Percentiles rank a stretch among this genome's conserved stretches.
These are phyloP conservation scores for Pyrenula massariospora DNA, from an alignment of 495 filamentous ascomycete genomes.

Conservation along the genomic window DNA sequence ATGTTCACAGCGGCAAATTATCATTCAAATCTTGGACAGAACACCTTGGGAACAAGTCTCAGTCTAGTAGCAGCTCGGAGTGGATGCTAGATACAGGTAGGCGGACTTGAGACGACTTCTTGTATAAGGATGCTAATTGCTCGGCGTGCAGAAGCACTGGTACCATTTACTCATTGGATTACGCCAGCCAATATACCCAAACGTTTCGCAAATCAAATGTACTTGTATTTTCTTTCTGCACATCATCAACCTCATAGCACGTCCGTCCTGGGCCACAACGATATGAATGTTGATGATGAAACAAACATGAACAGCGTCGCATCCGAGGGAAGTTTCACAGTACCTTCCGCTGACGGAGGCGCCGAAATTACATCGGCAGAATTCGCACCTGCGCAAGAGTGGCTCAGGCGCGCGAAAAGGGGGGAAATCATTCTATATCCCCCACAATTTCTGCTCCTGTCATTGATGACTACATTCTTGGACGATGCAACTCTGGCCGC, in stretches of 20 bases:
- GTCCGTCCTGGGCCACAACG: constrained; percentile 13
- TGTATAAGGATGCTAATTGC: constrained; percentile 58
- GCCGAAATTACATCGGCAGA: constrained; percentile 71
- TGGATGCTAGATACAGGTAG: not conserved
- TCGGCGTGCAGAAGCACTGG: constrained; percentile 51
- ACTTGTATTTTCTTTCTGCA: constrained; percentile 82
- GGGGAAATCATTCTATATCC: constrained; percentile 78
- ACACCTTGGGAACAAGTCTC: not conserved
- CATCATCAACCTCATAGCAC: constrained; percentile 26
- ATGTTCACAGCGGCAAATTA: constrained; percentile 38
- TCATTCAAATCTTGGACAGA: constrained; percentile 8
- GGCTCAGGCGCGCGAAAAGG: constrained; percentile 48
- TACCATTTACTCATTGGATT: constrained; percentile 87
- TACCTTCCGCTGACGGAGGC: constrained; percentile 72
- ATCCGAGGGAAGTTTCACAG: constrained; percentile 29
- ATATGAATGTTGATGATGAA: constrained; percentile 11
- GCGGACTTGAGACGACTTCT: constrained; percentile 19
- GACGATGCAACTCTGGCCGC: constrained; percentile 21
- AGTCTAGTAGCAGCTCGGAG: no score
- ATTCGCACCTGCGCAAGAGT: constrained; percentile 58
- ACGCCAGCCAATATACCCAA: constrained; percentile 61
- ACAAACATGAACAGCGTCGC: constrained; percentile 5
- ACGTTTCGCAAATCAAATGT: constrained; percentile 91
- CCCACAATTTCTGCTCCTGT: constrained; percentile 74
- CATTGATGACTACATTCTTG: constrained; percentile 52